Base-by-base conservation (phyloP, 2,329 filamentous ascomycete genomes). In the Juglanconis oblonga region DNA sequence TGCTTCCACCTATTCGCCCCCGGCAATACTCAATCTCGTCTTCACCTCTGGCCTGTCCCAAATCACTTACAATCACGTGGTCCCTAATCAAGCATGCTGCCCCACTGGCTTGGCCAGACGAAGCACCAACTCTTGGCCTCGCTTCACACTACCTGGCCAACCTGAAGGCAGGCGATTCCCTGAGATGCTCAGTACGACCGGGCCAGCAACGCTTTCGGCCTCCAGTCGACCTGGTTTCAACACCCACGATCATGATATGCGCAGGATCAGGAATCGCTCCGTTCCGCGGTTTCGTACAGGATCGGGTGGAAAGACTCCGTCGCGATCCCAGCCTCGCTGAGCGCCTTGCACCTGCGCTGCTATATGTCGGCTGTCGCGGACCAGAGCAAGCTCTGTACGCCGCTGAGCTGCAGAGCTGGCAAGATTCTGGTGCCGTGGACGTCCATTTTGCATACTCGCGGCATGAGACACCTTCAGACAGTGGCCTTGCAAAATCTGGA, bases 1-100 rank as follows among this genome's bases (percentile, higher is more conserved):
- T 85, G 73, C 79, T 85, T 1, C 79, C 82, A 1, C 80, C 84
- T 0, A 83, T 88, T 79, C 79, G 82, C 3, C 73, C 82, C 14
- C 79, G 82, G n/a, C 81, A 84, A 59, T 85, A 85, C 68, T 81
- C 78, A 14, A 84, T 86, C 66, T 85, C 82, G 1, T 84, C 81
- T 0, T 84, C 81, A 0, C 81, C 82, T 0, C 72, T 83, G 1
- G 73, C 70, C 63, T 74, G 80, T 60, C 73, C 77, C 0, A 74
- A 70, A 32, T 24, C 45, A 3, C 45, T 53, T 2, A 50, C 79
- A 0, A 75, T 87, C 38, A 87, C 84, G 0, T 87, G 55, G 55
- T 57, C 55, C 14, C 31, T 57, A 3, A 52, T 57, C 6, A 44
- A 14, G 17, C 55, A 45, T 42, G 31, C 3, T 36, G 35, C 51